Base-by-base conservation (phyloP, 176 grass and related monocot species). In the Alloteropsis semialata region DNA sequence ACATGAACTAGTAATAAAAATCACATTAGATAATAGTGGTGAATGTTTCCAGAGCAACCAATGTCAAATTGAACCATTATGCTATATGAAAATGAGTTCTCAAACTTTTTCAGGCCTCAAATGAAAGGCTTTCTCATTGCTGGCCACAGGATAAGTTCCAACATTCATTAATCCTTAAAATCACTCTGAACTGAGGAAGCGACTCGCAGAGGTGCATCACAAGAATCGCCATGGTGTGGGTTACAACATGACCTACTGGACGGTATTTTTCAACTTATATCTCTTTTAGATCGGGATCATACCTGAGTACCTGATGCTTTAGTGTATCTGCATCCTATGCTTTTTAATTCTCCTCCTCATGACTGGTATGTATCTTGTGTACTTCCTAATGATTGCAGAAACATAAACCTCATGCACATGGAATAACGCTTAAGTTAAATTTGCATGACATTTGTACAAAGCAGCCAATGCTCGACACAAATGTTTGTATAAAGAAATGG, bases 391-490 rank as follows among this genome's bases (percentile, higher is more conserved):
- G 32, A 33, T 24, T 36, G 18, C 60, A 70, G 8, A 60, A 69
- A 63, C 43, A 1, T 18, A 38, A 65, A 78, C 1, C n/a, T 34
- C 43, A 36, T 44, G 25, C 27, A 44, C n/a, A 38, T 10, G 17
- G 15, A 69, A 49, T 33, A 12, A 56, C 8, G 14, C 5, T 53
- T 36, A 43, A 53, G 29, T 74, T 57, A 21, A 66, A 80, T 48
- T 69, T 77, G 32, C 34, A 42, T 71, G 42, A 21, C 72, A 62
- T 28, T 25, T 10, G 10, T 77, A 41, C 24, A 61, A 72, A 48
- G 73, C 30, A 39, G 53, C 7, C 66, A 46, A 78, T 69, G 57
- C 13, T 56, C 46, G 22, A 45, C 46, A 88, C 33, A 77, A 77
- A 54, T 58, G 22, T 57, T 53, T 79, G 28, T 38, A 65, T 18